Percentiles rank a stretch among this genome's conserved stretches.
Evolutionary conservation across 1,284 basidiomycete genomes (phyloP).

Genomic region (Thelephora terrestris): DNA sequence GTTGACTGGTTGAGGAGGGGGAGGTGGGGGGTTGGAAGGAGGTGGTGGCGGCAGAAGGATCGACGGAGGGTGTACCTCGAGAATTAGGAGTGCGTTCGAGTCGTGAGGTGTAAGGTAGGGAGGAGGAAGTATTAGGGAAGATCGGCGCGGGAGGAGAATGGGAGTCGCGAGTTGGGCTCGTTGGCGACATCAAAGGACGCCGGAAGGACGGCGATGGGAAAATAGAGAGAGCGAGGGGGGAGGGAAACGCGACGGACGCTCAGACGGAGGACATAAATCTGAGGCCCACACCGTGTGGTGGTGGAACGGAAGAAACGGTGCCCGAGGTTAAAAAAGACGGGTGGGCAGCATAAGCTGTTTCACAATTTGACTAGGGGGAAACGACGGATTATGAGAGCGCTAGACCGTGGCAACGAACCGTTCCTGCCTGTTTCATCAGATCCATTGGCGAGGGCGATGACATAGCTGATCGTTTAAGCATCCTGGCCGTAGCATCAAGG

Average conservation of each 20-base stretch:
- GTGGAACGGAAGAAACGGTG: not conserved
- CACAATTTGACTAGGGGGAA: no score
- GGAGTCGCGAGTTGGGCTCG: conserved; percentile 1
- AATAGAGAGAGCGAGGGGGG: not conserved
- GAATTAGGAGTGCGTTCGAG: not conserved
- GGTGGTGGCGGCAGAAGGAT: not conserved
- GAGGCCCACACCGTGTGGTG: not conserved
- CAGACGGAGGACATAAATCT: not conserved
- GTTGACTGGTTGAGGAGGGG: not conserved
- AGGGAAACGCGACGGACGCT: not conserved
- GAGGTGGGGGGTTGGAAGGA: not conserved
- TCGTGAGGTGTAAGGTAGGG: not conserved
- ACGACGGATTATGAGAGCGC: no score
- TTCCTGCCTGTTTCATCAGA: no score
- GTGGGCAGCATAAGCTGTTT: no score
- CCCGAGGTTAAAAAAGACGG: no score
- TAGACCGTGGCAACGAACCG: no score
- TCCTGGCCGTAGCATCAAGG: no score
- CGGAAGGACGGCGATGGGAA: not conserved
- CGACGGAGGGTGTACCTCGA: not conserved
- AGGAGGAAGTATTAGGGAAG: not conserved
- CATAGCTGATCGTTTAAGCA: no score
- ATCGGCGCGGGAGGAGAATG: not conserved
- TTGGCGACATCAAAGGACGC: not conserved
- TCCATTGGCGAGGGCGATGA: no score